Percentiles rank a stretch among this genome's conserved stretches.
phyloP scores from a whole-genome alignment of 2,329 filamentous ascomycete species.

The Stagonosporopsis vannaccii region DNA sequence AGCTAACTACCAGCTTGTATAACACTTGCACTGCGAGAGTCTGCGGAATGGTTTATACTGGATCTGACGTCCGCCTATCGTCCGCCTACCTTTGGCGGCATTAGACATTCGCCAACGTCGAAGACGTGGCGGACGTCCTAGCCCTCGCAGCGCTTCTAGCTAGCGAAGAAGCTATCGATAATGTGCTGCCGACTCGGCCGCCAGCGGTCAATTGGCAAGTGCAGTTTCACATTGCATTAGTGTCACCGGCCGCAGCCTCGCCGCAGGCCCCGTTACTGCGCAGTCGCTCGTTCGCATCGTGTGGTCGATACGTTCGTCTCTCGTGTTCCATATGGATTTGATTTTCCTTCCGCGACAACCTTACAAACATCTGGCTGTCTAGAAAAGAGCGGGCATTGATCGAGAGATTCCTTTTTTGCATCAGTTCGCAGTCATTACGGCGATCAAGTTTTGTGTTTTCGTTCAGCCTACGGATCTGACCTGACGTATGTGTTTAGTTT shows the following conservation, averaged over 20 bases:
- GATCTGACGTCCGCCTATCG: background rate
- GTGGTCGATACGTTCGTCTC: background rate
- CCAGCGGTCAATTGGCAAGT: background rate
- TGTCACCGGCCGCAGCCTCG: background rate
- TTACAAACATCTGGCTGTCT: background rate
- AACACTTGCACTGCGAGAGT: background rate
- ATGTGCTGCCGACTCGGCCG: background rate
- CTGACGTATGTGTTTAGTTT: background rate
- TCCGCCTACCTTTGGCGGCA: background rate
- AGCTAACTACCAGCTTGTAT: background rate
- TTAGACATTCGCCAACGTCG: constrained; percentile 1
- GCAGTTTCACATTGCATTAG: constrained; percentile 13
- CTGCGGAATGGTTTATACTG: background rate
- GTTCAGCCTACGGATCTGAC: background rate
- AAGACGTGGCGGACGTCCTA: background rate
- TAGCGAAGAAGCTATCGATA: constrained; percentile 10
- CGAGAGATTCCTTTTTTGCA: no score
- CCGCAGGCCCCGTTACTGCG: background rate
- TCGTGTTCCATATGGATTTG: background rate
- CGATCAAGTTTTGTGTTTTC: background rate
- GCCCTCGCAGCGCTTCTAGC: background rate
- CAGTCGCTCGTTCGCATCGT: background rate
- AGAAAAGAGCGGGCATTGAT: background rate
- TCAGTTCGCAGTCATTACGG: no score
- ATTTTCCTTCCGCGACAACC: background rate